A percentile compares a stretch with the other conserved stretches of the same genome.
phyloP scores from a whole-genome alignment of 208 protist genomes.

The Tetramitus jugosus region DNA sequence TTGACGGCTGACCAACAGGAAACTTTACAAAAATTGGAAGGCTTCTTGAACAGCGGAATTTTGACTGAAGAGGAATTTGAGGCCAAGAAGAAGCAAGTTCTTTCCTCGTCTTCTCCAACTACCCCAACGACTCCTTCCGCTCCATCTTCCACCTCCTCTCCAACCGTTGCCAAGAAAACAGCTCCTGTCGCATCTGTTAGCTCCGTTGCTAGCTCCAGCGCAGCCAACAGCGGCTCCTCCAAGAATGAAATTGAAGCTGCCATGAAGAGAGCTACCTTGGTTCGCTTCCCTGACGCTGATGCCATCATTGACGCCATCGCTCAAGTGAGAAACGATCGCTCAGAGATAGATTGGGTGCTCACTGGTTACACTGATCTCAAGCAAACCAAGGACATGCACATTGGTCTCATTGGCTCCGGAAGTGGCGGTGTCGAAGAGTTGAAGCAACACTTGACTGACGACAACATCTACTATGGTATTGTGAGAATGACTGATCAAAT shows the following conservation, averaged over 20 bases:
- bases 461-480: slow-evolving; percentile 2
- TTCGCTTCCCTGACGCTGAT: not conserved
- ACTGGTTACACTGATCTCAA: no score
- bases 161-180: not conserved
- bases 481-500: not conserved
- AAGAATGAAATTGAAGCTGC: not conserved
- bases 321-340: not conserved
- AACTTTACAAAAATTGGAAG: not conserved
- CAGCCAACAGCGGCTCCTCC: no score
- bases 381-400: not conserved
- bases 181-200: not conserved
- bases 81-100: not conserved
- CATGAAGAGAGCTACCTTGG: not conserved
- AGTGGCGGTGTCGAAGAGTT: slow-evolving; percentile 8
- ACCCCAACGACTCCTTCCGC: not conserved
- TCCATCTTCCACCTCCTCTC: not conserved
- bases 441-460: not conserved
- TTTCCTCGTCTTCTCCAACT: not conserved
- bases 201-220: not conserved
- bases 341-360: slow-evolving; percentile 1
- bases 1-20: no score
- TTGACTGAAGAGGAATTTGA: slow-evolving; percentile 1
- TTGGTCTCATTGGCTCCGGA: not conserved
- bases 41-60: not conserved
- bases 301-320: not conserved